phyloP scores from a whole-genome alignment of 495 filamentous ascomycete species.

The Peziza echinospora region DNA sequence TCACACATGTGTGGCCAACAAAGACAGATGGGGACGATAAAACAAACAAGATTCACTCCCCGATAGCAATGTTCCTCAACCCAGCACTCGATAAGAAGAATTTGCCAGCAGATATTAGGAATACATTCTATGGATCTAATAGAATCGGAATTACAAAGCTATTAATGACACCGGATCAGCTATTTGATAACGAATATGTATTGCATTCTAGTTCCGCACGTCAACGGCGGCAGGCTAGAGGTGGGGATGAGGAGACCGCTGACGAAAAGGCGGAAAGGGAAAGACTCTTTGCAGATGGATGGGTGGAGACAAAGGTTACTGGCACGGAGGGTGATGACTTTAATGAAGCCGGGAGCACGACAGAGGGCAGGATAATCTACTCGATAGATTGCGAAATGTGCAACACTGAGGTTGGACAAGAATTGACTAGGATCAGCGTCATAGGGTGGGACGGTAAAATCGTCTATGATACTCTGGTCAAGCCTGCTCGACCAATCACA shows the following conservation, averaged over 20 bases:
- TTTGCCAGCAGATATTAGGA: conserved; percentile 35
- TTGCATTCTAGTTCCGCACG: conserved; percentile 47
- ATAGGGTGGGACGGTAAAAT: conserved; percentile 66
- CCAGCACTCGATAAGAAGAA: conserved; percentile 39
- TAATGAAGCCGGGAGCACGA: conserved; percentile 60
- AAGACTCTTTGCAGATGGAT: conserved; percentile 37
- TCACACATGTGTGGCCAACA: conserved; percentile 73
- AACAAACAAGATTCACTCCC: conserved; percentile 58
- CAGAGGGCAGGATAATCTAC: conserved; percentile 58
- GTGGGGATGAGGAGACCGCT: conserved; percentile 1
- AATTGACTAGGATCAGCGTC: conserved; percentile 71
- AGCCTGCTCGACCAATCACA: conserved; percentile 59
- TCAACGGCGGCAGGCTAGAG: not conserved
- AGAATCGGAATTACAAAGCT: conserved; percentile 62
- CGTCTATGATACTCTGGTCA: conserved; percentile 75
- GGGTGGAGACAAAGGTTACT: conserved; percentile 58
- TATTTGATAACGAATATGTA: conserved; percentile 61
- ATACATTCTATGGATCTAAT: too few relatives aligned
- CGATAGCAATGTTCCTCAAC: conserved; percentile 55
- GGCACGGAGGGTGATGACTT: conserved; percentile 43
- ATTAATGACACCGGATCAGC: conserved; percentile 43
- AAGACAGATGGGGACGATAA: conserved; percentile 66
- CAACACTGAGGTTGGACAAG: conserved; percentile 48
- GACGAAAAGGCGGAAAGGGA: conserved; percentile 22
- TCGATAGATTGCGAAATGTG: conserved; percentile 97